Conservation (phyloP, 164 flowering plant species). For the Vitis rotundifolia region DNA sequence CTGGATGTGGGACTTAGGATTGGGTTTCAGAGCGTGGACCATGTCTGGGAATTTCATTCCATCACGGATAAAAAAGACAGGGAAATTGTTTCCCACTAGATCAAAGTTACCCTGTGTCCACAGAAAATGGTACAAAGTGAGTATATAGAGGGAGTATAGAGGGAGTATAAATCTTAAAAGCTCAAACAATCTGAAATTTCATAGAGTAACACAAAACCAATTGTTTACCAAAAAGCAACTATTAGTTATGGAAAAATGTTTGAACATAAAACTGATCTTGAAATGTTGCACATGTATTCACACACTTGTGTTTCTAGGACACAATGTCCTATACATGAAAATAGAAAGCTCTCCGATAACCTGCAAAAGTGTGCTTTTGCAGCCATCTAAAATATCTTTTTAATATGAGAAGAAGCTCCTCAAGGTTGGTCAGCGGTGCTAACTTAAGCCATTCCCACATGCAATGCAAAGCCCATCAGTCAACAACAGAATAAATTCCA, state of each 20-base stretch:
- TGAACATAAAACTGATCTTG: too few relatives aligned
- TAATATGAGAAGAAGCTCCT: too few relatives aligned
- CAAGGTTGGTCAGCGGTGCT: too few relatives aligned
- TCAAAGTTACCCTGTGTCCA: constrained; percentile 66
- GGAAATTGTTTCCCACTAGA: constrained; percentile 84
- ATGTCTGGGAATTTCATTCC: constrained; percentile 85
- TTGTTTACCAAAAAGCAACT: neutral
- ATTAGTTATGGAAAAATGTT: neutral
- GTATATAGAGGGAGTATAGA: neutral
- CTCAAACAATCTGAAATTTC: neutral
- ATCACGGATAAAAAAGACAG: constrained; percentile 82
- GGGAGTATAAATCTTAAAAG: neutral
- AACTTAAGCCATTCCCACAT: too few relatives aligned
- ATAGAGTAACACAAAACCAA: neutral
- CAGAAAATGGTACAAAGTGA: neutral
- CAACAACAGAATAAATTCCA: too few relatives aligned
- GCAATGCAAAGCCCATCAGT: too few relatives aligned
- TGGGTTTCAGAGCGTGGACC: constrained; percentile 84
- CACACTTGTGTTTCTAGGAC: too few relatives aligned
- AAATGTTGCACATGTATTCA: too few relatives aligned
- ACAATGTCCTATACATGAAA: too few relatives aligned
- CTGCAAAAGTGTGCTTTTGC: too few relatives aligned
- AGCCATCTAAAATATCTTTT: too few relatives aligned
- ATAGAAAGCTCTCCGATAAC: too few relatives aligned
- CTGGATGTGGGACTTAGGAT: constrained; percentile 84